Percentiles rank a stretch among this genome's conserved stretches.
These are phyloP conservation scores for Collybiopsis luxurians DNA, from an alignment of 768 basidiomycete genomes.

Conservation along the genomic window DNA sequence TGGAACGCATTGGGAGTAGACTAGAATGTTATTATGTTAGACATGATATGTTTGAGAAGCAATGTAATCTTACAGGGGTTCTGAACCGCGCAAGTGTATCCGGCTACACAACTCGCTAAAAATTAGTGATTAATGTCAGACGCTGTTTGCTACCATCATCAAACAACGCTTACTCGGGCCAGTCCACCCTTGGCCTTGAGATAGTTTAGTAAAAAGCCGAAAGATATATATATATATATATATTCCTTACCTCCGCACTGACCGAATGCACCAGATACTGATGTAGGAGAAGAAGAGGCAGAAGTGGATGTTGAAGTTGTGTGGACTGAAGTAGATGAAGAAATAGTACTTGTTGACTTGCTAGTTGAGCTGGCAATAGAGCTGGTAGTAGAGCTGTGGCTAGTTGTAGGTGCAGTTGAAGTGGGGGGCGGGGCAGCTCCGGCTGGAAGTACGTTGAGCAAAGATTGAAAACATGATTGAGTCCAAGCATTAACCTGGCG, in stretches of 20 bases:
- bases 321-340: slow-evolving; percentile 8
- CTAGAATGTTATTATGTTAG: slow-evolving; percentile 13
- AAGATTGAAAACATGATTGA: slow-evolving; percentile 22
- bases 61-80: slow-evolving; percentile 20
- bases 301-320: slow-evolving; percentile 1
- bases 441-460: slow-evolving; percentile 4
- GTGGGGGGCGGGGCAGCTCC: slow-evolving; percentile 11
- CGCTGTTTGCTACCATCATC: too few relatives aligned
- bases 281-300: slow-evolving; percentile 2
- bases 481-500: slow-evolving; percentile 17
- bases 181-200: too few relatives aligned
- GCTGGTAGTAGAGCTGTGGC: not conserved
- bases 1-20: slow-evolving; percentile 25
- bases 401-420: slow-evolving; percentile 1
- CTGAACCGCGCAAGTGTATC: slow-evolving; percentile 17
- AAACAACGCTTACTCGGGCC: too few relatives aligned
- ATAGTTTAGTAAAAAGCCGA: too few relatives aligned
- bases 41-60: not conserved
- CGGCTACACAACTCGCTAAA: slow-evolving; percentile 14
- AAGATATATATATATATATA: too few relatives aligned
- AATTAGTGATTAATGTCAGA: too few relatives aligned
- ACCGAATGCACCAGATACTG: slow-evolving; percentile 13
- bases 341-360: not conserved
- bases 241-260: slow-evolving; percentile 24
- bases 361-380: not conserved